These are phyloP conservation scores for Quambalaria eucalypti DNA, from an alignment of 1,284 basidiomycete species.

Conservation along the genomic window DNA sequence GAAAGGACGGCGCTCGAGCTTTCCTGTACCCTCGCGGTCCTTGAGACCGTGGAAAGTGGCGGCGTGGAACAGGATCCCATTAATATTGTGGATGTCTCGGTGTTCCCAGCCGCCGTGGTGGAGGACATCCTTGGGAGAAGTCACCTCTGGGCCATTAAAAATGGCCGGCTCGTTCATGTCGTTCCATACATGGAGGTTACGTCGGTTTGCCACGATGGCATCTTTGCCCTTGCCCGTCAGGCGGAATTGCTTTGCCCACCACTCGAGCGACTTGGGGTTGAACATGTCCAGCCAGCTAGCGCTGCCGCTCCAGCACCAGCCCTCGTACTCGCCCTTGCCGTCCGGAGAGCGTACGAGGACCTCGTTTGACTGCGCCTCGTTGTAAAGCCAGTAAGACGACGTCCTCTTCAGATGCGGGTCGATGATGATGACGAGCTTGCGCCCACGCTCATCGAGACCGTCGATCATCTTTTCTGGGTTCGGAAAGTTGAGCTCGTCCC, in stretches of 20 bases:
- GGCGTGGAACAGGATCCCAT: conserved; percentile 59
- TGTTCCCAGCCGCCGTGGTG: conserved; percentile 95
- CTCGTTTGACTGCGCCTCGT: conserved; percentile 68
- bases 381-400: conserved; percentile 71
- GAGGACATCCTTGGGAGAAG: conserved; percentile 85
- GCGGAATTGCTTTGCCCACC: conserved; percentile 58
- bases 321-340: conserved; percentile 72
- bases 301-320: conserved; percentile 96
- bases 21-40: conserved; percentile 61
- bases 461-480: conserved; percentile 88
- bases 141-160: conserved; percentile 97
- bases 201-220: conserved; percentile 37
- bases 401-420: conserved; percentile 91
- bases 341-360: conserved; percentile 75
- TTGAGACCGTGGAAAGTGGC: conserved; percentile 73
- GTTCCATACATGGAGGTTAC: conserved; percentile 83
- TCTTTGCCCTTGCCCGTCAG: conserved; percentile 15
- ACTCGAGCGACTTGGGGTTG: conserved; percentile 77
- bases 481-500: conserved; percentile 85
- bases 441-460: conserved; percentile 70
- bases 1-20: conserved; percentile 58
- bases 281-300: conserved; percentile 96
- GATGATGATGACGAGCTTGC: conserved; percentile 95
- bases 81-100: conserved; percentile 87
- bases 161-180: conserved; percentile 99